Base-by-base conservation (phyloP, 306 rosid genomes). In the Bauhinia variegata region DNA sequence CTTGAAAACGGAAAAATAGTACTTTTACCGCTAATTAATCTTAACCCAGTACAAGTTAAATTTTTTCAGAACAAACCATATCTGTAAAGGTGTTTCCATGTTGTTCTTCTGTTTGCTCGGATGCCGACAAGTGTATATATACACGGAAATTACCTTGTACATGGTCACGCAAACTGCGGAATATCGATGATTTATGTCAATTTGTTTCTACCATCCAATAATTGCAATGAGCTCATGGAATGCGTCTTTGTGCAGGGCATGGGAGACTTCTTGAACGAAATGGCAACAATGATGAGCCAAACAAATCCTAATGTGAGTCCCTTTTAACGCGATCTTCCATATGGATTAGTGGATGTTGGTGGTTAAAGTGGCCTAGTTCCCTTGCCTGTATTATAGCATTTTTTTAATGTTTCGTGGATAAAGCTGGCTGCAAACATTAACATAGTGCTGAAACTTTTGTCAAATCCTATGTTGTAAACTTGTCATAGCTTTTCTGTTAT, bases 281-380 rank as follows among this genome's bases (percentile, higher is more conserved):
- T 93, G 99, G 87, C 83, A 17, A 70, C 88, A 31, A 90, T 93
- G 96, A 93, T 93, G 99, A 83, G 75, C 73, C 91, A 90, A 70
- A 83, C 92, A 6, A 83, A 82, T 65, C 75, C 97, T 31, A 88
- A 56, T 74, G 96, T 89, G 75, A 79, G 92, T 44, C 12, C 19
- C 15, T 4, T 38, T 55, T 43, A 7, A 17, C 61, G 43, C 34
- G 10, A 54, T 0, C 1, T 54, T 75, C 28, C 7, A 15, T 44
- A 65, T 10, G 11, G 3, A n/a, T n/a, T n/a, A n/a, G n/a, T n/a
- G n/a, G n/a, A n/a, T n/a, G 44, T 71, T 44, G n/a, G 11, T 51
- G 32, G 34, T 28, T 39, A 17, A 37, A 44, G 50, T 44, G 50
- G 50, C 4, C 5, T 42, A 2, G 41, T 8, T 36, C 6, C 1